Percentiles rank a stretch among this genome's conserved stretches.
Evolutionary conservation across 257 asterid species (phyloP).

Genomic region (Solanum lycopersicoides): DNA sequence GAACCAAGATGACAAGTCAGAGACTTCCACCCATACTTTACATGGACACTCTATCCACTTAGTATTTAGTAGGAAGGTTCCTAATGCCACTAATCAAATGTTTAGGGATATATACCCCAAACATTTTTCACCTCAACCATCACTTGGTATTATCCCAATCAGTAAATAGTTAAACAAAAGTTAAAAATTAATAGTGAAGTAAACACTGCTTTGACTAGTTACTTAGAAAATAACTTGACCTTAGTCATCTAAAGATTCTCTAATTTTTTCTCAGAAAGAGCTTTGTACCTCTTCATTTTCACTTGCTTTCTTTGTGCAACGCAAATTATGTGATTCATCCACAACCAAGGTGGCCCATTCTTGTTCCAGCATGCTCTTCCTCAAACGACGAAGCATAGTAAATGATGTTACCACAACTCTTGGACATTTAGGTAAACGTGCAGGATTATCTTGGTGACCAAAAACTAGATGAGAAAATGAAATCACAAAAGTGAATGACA

Average conservation of each 20-base stretch:
- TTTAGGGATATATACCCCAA: neutral
- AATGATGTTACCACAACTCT: constrained; percentile 76
- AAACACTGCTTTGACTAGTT: neutral
- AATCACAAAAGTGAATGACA: neutral
- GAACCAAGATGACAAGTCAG: neutral
- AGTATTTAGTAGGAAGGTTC: neutral
- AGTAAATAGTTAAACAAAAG: neutral
- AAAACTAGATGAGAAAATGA: constrained; percentile 42
- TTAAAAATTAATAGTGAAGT: neutral
- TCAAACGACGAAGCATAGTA: constrained; percentile 82
- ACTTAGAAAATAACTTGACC: neutral
- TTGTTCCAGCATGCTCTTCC: constrained; percentile 57
- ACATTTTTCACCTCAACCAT: neutral
- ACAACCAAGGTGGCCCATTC: constrained; percentile 82
- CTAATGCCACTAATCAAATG: neutral
- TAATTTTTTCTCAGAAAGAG: neutral
- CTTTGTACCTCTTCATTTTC: constrained; percentile 72
- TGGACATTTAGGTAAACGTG: constrained; percentile 58
- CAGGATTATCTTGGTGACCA: constrained; percentile 74
- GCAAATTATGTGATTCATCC: constrained; percentile 92
- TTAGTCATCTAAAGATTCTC: neutral
- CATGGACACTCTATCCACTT: neutral
- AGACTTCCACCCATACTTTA: neutral
- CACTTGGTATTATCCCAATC: neutral
- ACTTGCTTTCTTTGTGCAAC: constrained; percentile 50